A percentile compares a stretch with the other conserved stretches of the same genome.
These are phyloP conservation scores for Coemansia sp. DNA, from an alignment of 192 early-diverging fungal species.

Conservation along the genomic window DNA sequence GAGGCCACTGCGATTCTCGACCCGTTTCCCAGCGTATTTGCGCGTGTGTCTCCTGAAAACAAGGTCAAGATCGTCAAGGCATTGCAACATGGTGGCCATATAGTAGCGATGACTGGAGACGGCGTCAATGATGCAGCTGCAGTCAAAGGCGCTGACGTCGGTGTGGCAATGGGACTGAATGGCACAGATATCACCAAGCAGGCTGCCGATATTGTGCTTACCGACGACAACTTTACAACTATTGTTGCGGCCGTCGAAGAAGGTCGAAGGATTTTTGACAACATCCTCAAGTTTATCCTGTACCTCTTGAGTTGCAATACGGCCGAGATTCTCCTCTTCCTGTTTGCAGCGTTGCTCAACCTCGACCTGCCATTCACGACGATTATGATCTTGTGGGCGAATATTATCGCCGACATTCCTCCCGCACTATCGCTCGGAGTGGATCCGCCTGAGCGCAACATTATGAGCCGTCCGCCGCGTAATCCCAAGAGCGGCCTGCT, in stretches of 20 bases:
- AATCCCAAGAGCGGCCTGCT: constrained; percentile 75
- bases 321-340: constrained; percentile 90
- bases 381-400: constrained; percentile 95
- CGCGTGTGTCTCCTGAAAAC: constrained; percentile 93
- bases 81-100: constrained; percentile 72
- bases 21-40: constrained; percentile 96
- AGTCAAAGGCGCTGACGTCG: constrained; percentile 94
- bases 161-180: constrained; percentile 95
- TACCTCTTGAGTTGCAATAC: constrained; percentile 93
- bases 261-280: constrained; percentile 95
- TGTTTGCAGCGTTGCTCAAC: constrained; percentile 74
- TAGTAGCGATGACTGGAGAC: constrained; percentile 95
- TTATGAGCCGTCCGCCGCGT: constrained; percentile 85
- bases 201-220: constrained; percentile 94
- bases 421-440: constrained; percentile 93
- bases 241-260: constrained; percentile 94
- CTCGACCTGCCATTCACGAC: constrained; percentile 86
- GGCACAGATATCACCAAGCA: constrained; percentile 99
- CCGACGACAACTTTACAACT: constrained; percentile 94
- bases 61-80: constrained; percentile 95
- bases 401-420: constrained; percentile 97
- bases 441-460: constrained; percentile 80
- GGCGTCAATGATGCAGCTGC: constrained; percentile 97
- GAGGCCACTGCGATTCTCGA: constrained; percentile 75
- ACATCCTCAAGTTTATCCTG: constrained; percentile 97